Conservation (phyloP, 129 eudicot species). For the Flaveria ramosissima region DNA sequence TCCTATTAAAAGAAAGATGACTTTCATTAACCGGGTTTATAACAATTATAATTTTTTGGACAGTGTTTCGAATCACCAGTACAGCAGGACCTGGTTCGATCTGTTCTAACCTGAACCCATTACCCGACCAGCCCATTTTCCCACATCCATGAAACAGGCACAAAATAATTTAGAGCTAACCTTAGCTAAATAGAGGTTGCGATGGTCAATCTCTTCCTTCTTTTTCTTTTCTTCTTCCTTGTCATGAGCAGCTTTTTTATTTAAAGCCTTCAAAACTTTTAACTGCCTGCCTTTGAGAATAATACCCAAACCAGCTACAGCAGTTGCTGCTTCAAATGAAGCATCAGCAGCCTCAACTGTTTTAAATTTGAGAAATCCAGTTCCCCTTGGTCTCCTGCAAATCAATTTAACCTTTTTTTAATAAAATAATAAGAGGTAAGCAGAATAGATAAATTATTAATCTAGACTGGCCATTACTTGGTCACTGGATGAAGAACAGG, state of each 20-base stretch:
- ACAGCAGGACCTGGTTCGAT: too few relatives aligned
- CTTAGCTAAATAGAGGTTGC: conserved; percentile 91
- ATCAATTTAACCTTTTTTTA: conserved; percentile 12
- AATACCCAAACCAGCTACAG: conserved; percentile 73
- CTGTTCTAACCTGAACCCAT: too few relatives aligned
- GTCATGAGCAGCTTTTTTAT: conserved; percentile 82
- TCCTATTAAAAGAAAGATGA: conserved; percentile 52
- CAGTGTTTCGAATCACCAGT: too few relatives aligned
- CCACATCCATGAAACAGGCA: not conserved
- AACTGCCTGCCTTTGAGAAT: conserved; percentile 78
- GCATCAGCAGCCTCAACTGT: conserved; percentile 71
- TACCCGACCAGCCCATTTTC: not conserved
- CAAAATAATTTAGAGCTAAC: conserved; percentile 34
- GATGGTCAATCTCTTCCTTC: conserved; percentile 74
- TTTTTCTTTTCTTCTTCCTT: conserved; percentile 68
- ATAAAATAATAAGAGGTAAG: not conserved
- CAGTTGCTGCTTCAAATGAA: conserved; percentile 72
- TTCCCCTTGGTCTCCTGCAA: conserved; percentile 90
- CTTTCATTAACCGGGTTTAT: conserved; percentile 2
- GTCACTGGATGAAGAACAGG: conserved; percentile 89
- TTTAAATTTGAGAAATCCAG: conserved; percentile 87
- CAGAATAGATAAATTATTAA: not conserved
- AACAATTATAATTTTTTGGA: not conserved
- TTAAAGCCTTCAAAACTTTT: conserved; percentile 82
- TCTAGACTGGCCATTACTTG: conserved; percentile 48